These are phyloP conservation scores for Jacaranda mimosifolia DNA, from an alignment of 257 asterid species.

Conservation along the genomic window DNA sequence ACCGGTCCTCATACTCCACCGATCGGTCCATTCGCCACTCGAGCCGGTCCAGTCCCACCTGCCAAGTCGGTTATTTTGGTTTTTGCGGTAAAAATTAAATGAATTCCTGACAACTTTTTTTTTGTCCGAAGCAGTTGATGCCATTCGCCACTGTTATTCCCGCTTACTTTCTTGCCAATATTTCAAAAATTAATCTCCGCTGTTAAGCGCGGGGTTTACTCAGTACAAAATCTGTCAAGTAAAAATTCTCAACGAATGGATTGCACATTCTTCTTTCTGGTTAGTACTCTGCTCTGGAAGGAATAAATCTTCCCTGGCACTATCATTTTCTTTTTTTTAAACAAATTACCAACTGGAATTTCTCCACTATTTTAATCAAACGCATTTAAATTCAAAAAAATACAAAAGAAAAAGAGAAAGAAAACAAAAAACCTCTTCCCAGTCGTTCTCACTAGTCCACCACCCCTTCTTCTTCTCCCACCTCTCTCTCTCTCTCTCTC, in stretches of 20 bases:
- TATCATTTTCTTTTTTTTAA: constrained; percentile 9
- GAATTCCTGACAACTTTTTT: constrained; percentile 28
- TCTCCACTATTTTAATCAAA: constrained; percentile 38
- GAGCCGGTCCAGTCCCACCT: neutral
- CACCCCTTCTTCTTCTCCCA: constrained; percentile 35
- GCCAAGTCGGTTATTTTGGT: neutral
- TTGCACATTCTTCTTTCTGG: constrained; percentile 12
- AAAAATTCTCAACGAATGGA: neutral
- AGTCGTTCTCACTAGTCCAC: constrained; percentile 48
- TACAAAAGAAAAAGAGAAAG: constrained; percentile 19
- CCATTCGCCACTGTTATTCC: constrained; percentile 56
- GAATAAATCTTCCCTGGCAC: constrained; percentile 31
- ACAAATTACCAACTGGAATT: constrained; percentile 33
- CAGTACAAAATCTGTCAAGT: neutral
- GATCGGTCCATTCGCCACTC: neutral
- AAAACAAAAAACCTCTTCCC: constrained; percentile 28
- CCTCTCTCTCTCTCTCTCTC: constrained; percentile 26
- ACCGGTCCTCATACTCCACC: neutral
- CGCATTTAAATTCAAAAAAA: constrained; percentile 50
- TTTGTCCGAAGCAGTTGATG: constrained; percentile 23
- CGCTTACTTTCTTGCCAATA: constrained; percentile 50
- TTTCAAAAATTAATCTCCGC: constrained; percentile 43
- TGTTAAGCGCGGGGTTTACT: constrained; percentile 32
- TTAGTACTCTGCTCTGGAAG: constrained; percentile 31
- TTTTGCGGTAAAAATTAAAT: constrained; percentile 30